phyloP scores from a whole-genome alignment of 495 filamentous ascomycete species.

The Penicillium ochrochloron region DNA sequence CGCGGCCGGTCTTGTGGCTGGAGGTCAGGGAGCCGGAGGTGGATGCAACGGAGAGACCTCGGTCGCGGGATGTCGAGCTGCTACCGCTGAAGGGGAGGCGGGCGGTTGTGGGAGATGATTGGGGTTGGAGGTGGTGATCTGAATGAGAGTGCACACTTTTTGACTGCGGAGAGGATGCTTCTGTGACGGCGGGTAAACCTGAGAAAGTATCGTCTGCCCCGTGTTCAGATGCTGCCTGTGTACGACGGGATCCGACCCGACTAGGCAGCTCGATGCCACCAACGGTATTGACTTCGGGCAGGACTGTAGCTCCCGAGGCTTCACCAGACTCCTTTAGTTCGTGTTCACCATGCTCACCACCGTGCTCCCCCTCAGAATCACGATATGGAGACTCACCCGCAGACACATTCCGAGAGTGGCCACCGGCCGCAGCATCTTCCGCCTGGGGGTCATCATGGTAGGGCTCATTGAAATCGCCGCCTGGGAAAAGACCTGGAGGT shows the following conservation, averaged over 20 bases:
- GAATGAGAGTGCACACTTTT: slow-evolving; percentile 18
- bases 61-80: slow-evolving; percentile 57
- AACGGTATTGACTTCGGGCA: slow-evolving; percentile 65
- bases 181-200: slow-evolving; percentile 31
- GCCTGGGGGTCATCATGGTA: slow-evolving; percentile 60
- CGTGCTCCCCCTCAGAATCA: slow-evolving; percentile 44
- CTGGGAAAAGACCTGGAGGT: slow-evolving; percentile 46
- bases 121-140: slow-evolving; percentile 36
- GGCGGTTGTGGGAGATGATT: slow-evolving; percentile 39
- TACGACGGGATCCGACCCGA: slow-evolving; percentile 62
- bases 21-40: slow-evolving; percentile 55
- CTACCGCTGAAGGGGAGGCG: slow-evolving; percentile 63
- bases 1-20: slow-evolving; percentile 35
- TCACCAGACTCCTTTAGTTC: slow-evolving; percentile 20
- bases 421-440: slow-evolving; percentile 37
- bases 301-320: slow-evolving; percentile 47
- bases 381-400: slow-evolving; percentile 48
- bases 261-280: slow-evolving; percentile 68
- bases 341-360: slow-evolving; percentile 27
- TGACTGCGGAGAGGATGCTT: slow-evolving; percentile 23
- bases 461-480: slow-evolving; percentile 54
- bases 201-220: slow-evolving; percentile 16
- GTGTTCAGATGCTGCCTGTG: slow-evolving; percentile 41
- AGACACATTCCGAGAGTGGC: slow-evolving; percentile 38
- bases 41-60: slow-evolving; percentile 47